Conservation (phyloP, 495 filamentous ascomycete species). For the Xylaria acuta region DNA sequence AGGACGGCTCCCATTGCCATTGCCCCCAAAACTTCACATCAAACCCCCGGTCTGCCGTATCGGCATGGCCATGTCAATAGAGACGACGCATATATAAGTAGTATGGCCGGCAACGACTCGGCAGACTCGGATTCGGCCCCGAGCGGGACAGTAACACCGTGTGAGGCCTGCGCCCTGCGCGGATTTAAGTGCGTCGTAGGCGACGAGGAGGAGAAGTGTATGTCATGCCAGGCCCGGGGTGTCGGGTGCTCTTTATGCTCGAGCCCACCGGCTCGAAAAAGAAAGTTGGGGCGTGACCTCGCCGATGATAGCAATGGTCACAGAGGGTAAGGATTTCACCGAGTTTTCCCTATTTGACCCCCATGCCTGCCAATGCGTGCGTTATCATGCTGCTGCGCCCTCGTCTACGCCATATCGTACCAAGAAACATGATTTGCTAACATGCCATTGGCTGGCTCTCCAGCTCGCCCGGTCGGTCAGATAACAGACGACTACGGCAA, state of each 20-base stretch:
- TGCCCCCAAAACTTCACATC: constrained; percentile 57
- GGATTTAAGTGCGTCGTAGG: constrained; percentile 92
- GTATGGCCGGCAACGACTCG: constrained; percentile 56
- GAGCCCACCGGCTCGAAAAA: constrained; percentile 75
- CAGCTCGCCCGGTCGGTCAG: constrained; percentile 60
- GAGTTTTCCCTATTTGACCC: constrained; percentile 40
- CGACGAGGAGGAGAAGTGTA: constrained; percentile 67
- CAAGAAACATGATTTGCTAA: constrained; percentile 42
- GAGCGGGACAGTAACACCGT: constrained; percentile 51
- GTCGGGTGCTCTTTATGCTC: constrained; percentile 68
- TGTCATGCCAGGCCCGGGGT: constrained; percentile 66
- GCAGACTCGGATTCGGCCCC: constrained; percentile 55
- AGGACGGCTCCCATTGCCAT: constrained; percentile 65
- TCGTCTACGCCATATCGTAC: constrained; percentile 28
- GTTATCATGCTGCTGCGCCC: constrained; percentile 37
- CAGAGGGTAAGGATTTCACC: constrained; percentile 59
- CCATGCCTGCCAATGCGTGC: constrained; percentile 31
- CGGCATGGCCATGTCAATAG: constrained; percentile 48
- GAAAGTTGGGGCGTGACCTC: constrained; percentile 68
- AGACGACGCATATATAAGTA: constrained; percentile 47
- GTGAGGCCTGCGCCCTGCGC: constrained; percentile 75
- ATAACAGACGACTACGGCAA: constrained; percentile 59
- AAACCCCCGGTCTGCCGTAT: constrained; percentile 39
- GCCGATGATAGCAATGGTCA: constrained; percentile 62
- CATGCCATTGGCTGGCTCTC: constrained; percentile 49